Evolutionary conservation across 2,329 filamentous ascomycete genomes (phyloP).

Genomic region (Emericellopsis cladophorae): DNA sequence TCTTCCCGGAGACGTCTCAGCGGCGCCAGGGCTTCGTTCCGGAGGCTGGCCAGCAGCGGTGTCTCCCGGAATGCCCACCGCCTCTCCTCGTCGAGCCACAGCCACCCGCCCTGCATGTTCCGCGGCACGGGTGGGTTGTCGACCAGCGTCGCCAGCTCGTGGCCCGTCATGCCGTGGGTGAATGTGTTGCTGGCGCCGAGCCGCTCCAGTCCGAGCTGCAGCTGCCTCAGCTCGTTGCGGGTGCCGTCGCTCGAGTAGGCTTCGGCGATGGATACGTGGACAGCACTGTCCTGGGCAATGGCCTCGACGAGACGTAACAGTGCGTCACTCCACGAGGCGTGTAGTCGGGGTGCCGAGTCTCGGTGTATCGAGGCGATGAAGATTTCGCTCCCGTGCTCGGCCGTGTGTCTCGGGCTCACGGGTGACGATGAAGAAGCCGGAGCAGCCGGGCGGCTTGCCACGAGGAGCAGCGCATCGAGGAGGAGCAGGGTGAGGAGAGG

Average conservation of each 20-base stretch:
- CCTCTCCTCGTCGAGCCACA: constrained; percentile 26
- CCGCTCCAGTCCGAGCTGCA: constrained; percentile 45
- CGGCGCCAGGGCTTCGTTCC: constrained; percentile 52
- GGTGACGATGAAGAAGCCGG: neutral
- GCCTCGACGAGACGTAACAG: constrained; percentile 41
- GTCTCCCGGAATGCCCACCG: constrained; percentile 48
- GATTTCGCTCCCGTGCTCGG: constrained; percentile 21
- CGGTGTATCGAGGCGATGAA: constrained; percentile 58
- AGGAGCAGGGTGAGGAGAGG: neutral
- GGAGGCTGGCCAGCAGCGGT: constrained; percentile 50
- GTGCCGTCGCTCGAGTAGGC: constrained; percentile 59
- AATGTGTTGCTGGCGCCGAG: constrained; percentile 56
- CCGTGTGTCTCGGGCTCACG: neutral
- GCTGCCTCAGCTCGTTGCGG: constrained; percentile 43
- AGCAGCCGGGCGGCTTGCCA: neutral
- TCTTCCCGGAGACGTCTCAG: constrained; percentile 32
- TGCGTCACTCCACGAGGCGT: constrained; percentile 48
- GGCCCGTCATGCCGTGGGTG: constrained; percentile 53
- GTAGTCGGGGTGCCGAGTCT: constrained; percentile 52
- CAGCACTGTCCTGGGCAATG: constrained; percentile 36
- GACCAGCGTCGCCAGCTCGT: constrained; percentile 11
- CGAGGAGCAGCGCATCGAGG: neutral
- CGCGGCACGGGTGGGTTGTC: neutral
- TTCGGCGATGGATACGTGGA: constrained; percentile 56
- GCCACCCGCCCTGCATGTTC: neutral